These are phyloP conservation scores for Canavalia ensiformis DNA, from an alignment of 306 rosid species.

Conservation along the genomic window DNA sequence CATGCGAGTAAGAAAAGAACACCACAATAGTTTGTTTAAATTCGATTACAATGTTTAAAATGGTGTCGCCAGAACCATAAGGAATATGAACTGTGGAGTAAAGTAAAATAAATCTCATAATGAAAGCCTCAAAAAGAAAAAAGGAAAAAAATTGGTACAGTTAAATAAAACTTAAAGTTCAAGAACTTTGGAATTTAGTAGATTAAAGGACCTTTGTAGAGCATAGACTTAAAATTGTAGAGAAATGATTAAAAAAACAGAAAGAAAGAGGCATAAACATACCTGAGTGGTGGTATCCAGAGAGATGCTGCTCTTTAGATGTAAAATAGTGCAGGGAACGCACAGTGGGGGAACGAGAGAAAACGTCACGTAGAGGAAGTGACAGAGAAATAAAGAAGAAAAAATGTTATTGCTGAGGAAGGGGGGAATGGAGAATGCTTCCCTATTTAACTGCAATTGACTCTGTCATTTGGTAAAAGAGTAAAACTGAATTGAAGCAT, in stretches of 20 bases:
- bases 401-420: background rate
- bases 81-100: background rate
- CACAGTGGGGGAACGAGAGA: background rate
- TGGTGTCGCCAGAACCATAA: background rate
- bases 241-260: background rate
- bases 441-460: conserved; percentile 46
- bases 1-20: background rate
- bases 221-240: background rate
- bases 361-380: background rate
- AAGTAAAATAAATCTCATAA: too few relatives aligned
- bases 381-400: too few relatives aligned
- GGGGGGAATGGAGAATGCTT: background rate
- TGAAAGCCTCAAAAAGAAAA: background rate
- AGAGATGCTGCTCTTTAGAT: background rate
- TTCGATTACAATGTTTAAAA: background rate
- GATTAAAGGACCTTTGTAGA: background rate
- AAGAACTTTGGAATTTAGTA: background rate
- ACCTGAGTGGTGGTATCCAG: background rate
- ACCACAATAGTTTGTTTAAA: too few relatives aligned
- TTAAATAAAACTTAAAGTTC: background rate
- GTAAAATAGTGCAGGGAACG: background rate
- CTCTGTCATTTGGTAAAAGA: background rate
- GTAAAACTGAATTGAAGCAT: background rate
- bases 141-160: background rate
- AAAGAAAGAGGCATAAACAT: background rate